A percentile compares a stretch with the other conserved stretches of the same genome.
Conservation (phyloP, 2,329 filamentous ascomycete genomes). For the Westerdykella sp. region DNA sequence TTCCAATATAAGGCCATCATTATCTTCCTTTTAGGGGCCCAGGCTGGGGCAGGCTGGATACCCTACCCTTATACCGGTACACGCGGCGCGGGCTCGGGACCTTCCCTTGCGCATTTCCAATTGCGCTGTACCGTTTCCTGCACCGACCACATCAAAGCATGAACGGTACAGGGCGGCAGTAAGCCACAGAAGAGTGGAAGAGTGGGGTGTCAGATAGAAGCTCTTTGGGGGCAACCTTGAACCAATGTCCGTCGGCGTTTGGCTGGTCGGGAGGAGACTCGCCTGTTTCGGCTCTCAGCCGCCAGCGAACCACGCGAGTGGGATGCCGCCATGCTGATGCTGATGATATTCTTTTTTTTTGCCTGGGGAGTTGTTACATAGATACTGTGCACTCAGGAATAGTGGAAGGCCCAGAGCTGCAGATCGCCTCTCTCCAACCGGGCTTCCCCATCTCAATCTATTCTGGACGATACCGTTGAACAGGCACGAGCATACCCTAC, state of each 20-base stretch:
- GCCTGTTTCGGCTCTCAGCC: not conserved
- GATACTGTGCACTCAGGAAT: no score
- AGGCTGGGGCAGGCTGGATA: not conserved
- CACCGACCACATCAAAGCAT: not conserved
- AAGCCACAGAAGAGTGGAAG: not conserved
- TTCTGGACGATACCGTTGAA: no score
- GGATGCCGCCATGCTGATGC: not conserved
- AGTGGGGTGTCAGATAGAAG: not conserved
- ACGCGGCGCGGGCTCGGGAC: not conserved
- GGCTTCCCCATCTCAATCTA: no score
- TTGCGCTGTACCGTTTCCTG: not conserved
- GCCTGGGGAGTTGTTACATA: no score
- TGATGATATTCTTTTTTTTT: no score
- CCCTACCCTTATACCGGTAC: no score
- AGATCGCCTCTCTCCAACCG: no score
- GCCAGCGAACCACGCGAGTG: not conserved
- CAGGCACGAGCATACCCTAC: no score
- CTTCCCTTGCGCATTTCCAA: no score
- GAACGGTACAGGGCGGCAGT: not conserved
- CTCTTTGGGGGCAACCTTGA: not conserved
- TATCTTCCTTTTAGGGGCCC: no score
- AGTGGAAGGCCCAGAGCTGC: no score
- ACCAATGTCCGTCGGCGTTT: not conserved
- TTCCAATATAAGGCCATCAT: not conserved
- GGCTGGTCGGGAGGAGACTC: not conserved